Conservation (phyloP, 805 yeast species). For the Myxozyma lipomycoides region DNA sequence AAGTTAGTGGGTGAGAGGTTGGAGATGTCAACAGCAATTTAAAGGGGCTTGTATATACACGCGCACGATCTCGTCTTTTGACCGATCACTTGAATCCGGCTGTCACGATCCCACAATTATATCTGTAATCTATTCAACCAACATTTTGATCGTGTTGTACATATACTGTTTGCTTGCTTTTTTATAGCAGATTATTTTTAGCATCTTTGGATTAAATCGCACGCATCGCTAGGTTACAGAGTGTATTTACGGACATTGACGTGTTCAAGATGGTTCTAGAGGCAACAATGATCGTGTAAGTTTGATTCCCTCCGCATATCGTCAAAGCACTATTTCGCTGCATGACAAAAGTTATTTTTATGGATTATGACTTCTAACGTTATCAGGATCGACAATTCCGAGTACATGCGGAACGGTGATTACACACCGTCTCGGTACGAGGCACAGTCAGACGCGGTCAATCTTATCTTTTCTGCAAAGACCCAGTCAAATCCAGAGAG, state of each 20-base stretch:
- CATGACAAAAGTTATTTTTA: too few relatives aligned
- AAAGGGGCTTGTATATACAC: neutral
- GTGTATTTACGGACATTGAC: too few relatives aligned
- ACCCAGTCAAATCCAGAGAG: slow-evolving; percentile 87
- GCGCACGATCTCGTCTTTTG: neutral
- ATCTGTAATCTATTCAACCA: neutral
- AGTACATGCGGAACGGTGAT: slow-evolving; percentile 94
- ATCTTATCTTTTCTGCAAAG: slow-evolving; percentile 78
- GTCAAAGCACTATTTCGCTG: neutral
- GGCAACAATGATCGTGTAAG: slow-evolving; percentile 83
- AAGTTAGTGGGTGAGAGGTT: neutral
- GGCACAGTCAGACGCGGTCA: slow-evolving; percentile 89
- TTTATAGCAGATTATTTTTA: neutral
- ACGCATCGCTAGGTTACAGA: too few relatives aligned
- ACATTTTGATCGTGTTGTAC: neutral
- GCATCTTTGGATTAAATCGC: too few relatives aligned
- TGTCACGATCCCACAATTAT: neutral
- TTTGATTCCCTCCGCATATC: neutral
- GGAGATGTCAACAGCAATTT: neutral
- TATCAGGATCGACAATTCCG: slow-evolving; percentile 78
- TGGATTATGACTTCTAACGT: neutral
- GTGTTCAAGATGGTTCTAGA: slow-evolving; percentile 72
- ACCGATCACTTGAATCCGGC: neutral
- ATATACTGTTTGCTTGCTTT: neutral
- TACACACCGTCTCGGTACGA: slow-evolving; percentile 82